Evolutionary conservation across 768 basidiomycete genomes (phyloP).

Genomic region (Lentinula edodes): DNA sequence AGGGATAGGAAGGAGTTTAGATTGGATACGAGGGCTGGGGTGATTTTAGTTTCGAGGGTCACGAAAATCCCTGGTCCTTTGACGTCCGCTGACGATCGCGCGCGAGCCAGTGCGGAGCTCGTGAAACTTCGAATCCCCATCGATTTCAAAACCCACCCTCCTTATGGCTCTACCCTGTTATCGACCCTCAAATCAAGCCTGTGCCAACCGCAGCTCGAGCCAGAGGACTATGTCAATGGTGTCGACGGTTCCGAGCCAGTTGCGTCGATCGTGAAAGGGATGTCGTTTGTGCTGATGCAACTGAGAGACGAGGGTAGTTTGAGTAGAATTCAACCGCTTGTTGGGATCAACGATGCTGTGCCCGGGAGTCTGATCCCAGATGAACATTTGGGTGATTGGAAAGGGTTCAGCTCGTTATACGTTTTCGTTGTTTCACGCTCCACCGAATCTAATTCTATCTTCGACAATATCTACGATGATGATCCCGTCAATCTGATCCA

Average conservation of each 20-base stretch:
- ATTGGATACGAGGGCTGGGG: constrained; percentile 36
- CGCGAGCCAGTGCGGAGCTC: neutral
- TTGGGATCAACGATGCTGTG: constrained; percentile 12
- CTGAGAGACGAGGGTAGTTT: constrained; percentile 34
- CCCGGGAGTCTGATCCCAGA: constrained; percentile 15
- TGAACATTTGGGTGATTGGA: constrained; percentile 34
- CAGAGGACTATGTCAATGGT: constrained; percentile 32
- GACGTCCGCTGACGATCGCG: neutral
- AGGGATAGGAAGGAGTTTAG: constrained; percentile 18
- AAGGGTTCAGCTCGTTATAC: constrained; percentile 29
- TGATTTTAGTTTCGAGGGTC: constrained; percentile 25
- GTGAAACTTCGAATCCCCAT: constrained; percentile 34
- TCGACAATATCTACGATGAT: neutral
- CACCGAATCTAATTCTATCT: neutral
- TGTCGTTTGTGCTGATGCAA: constrained; percentile 36
- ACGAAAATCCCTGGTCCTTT: neutral
- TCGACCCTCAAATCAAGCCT: constrained; percentile 17
- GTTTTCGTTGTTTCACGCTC: constrained; percentile 26
- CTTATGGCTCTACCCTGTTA: constrained; percentile 15
- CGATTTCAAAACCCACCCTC: constrained; percentile 34
- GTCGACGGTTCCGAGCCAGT: constrained; percentile 25
- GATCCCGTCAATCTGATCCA: neutral
- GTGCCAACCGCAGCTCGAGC: constrained; percentile 21
- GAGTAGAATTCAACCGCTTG: constrained; percentile 19
- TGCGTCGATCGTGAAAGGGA: constrained; percentile 42